These are phyloP conservation scores for Chimonanthus salicifolius DNA, from an alignment of 164 flowering plant genomes.

Conservation along the genomic window DNA sequence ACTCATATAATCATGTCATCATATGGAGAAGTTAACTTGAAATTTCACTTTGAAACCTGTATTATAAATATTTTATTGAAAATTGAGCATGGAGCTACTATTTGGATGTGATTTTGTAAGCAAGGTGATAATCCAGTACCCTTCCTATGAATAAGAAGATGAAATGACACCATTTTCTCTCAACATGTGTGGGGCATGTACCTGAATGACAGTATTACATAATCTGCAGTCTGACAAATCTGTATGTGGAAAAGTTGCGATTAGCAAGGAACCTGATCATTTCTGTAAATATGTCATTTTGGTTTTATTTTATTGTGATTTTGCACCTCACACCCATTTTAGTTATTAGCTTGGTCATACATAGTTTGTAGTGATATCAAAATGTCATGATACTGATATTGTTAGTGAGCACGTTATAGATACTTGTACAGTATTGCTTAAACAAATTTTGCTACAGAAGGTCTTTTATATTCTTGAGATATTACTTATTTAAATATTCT, in stretches of 20 bases:
- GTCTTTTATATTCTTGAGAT: too few relatives aligned
- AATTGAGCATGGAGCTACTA: too few relatives aligned
- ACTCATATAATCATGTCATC: background rate
- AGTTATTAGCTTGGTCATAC: background rate
- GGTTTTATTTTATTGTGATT: background rate
- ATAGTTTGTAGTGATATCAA: background rate
- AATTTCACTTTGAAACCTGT: background rate
- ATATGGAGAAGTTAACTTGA: background rate
- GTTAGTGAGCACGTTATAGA: background rate
- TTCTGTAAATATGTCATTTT: too few relatives aligned
- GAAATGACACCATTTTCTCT: too few relatives aligned
- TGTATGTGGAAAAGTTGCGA: background rate
- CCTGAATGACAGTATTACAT: too few relatives aligned
- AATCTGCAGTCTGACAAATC: too few relatives aligned
- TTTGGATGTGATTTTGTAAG: too few relatives aligned
- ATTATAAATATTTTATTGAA: too few relatives aligned
- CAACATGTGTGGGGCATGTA: too few relatives aligned
- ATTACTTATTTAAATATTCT: too few relatives aligned
- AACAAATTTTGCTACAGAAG: background rate
- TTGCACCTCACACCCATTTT: background rate
- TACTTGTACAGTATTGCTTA: background rate
- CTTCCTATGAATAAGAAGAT: too few relatives aligned
- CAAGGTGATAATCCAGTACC: background rate
- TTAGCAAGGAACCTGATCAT: background rate
- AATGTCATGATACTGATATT: background rate